Percentiles rank a stretch among this genome's conserved stretches.
phyloP scores from a whole-genome alignment of 495 filamentous ascomycete species.

The Penicillium lividum region DNA sequence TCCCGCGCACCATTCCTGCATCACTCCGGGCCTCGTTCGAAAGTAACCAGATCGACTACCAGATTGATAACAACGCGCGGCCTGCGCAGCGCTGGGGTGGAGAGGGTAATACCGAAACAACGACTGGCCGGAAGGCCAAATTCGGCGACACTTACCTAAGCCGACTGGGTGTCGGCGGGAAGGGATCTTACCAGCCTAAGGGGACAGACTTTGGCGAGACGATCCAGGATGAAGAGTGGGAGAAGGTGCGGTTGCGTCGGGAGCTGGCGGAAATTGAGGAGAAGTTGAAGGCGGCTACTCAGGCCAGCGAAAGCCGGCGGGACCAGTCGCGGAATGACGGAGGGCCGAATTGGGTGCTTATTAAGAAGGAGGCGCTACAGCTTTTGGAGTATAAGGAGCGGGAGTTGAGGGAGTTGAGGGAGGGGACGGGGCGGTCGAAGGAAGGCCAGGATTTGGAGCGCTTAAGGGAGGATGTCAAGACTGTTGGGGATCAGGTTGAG shows the following conservation, averaged over 20 bases:
- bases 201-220: slow-evolving; percentile 86
- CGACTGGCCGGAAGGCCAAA: slow-evolving; percentile 85
- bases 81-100: slow-evolving; percentile 67
- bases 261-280: slow-evolving; percentile 85
- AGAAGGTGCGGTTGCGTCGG: slow-evolving; percentile 91
- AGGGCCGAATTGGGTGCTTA: slow-evolving; percentile 63
- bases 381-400: slow-evolving; percentile 63
- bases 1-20: slow-evolving; percentile 89
- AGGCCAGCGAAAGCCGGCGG: slow-evolving; percentile 57
- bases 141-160: slow-evolving; percentile 97
- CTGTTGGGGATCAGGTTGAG: slow-evolving; percentile 54
- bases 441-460: slow-evolving; percentile 45
- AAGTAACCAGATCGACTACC: slow-evolving; percentile 91
- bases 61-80: slow-evolving; percentile 72
- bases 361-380: slow-evolving; percentile 91
- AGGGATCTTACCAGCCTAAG: slow-evolving; percentile 63
- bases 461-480: slow-evolving; percentile 46
- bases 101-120: slow-evolving; percentile 68
- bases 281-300: slow-evolving; percentile 76
- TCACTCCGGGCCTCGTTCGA: slow-evolving; percentile 90
- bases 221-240: slow-evolving; percentile 84
- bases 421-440: slow-evolving; percentile 46
- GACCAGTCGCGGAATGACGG: slow-evolving; percentile 59
- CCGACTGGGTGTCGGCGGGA: slow-evolving; percentile 81
- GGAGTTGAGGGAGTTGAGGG: slow-evolving; percentile 47